Evolutionary conservation across 2,329 filamentous ascomycete genomes (phyloP), one percentile per base, ranked within the genome.

Genomic region (Pseudogymnoascus sp.): DNA sequence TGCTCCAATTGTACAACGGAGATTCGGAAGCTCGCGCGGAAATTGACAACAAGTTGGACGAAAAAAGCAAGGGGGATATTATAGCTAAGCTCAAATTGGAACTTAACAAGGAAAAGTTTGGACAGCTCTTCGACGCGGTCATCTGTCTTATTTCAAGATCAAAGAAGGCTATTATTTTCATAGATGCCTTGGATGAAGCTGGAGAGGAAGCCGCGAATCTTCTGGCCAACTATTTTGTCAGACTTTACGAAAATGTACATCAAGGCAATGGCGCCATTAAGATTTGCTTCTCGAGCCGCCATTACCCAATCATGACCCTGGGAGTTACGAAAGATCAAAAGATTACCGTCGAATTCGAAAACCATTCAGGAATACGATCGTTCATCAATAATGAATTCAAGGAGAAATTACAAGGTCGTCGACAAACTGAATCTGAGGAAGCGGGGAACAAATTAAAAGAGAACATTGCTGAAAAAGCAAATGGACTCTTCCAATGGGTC

Each of bases 201-300:
- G 64, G 66, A 5, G 10, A 63, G 7, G 58, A 55, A 2, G 55
- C 66, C 36, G 60, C 51, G 38, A n/a, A 21, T 4, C 60, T 17
- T 12, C 67, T 71, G 63, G 51, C 68, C 8, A 48, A 7, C 12
- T 68, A 67, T 27, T 67, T 71, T 59, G 65, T 66, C 13, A 63
- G 64, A 10, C 58, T 70, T 3, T 63, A 65, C 55, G 61, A 66
- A 38, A 8, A 2, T 7, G 68, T 64, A 4, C 44, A n/a, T 38
- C 35, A 62, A 4, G 21, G 55, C 5, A n/a, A 64, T 21, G 61
- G 64, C 59, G 38, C 10, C 1, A 59, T 70, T 8, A 63, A 65
- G 6, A 66, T 71, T 36, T 71, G 68, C 44, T 68, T 71, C 35
- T 71, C 70, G n/a, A 69, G 70, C 63, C 65, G 68, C 15, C 66